A percentile compares a stretch with the other conserved stretches of the same genome.
Evolutionary conservation across 768 basidiomycete species (phyloP).

Genomic region (Pisolithus orientalis): DNA sequence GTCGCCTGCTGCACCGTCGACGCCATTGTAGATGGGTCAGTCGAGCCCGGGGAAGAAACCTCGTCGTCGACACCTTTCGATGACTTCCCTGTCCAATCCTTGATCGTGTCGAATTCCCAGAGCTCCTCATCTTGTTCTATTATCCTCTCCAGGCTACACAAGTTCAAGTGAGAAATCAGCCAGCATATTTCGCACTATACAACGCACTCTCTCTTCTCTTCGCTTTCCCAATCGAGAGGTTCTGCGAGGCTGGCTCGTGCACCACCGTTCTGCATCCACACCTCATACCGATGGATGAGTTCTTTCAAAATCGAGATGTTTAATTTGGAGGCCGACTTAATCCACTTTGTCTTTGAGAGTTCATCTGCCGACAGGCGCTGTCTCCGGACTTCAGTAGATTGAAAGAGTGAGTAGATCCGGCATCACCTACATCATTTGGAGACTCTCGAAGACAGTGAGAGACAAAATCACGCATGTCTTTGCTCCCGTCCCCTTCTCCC

Average conservation of each 20-base stretch:
- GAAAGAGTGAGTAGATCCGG: not conserved
- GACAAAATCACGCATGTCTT: slow-evolving; percentile 87
- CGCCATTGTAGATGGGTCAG: slow-evolving; percentile 17
- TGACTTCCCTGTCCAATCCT: slow-evolving; percentile 32
- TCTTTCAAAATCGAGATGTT: slow-evolving; percentile 70
- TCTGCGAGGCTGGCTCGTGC: slow-evolving; percentile 73
- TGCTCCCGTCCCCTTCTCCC: slow-evolving; percentile 70
- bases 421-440: slow-evolving; percentile 60
- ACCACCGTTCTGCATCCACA: slow-evolving; percentile 61
- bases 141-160: slow-evolving; percentile 14
- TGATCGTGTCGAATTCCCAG: slow-evolving; percentile 78
- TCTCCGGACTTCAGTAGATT: slow-evolving; percentile 5
- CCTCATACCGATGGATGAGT: slow-evolving; percentile 70
- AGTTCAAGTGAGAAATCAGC: slow-evolving; percentile 4
- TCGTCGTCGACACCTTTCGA: slow-evolving; percentile 20
- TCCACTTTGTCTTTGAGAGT: slow-evolving; percentile 83
- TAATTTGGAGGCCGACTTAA: slow-evolving; percentile 65
- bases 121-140: slow-evolving; percentile 30
- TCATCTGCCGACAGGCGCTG: slow-evolving; percentile 90
- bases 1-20: slow-evolving; percentile 46
- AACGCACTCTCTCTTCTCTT: slow-evolving; percentile 52
- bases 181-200: not conserved
- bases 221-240: slow-evolving; percentile 66
- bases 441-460: slow-evolving; percentile 74
- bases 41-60: slow-evolving; percentile 7